Conservation (phyloP, 2,329 filamentous ascomycete species). For the Lasiodiplodia hormozganensis region DNA sequence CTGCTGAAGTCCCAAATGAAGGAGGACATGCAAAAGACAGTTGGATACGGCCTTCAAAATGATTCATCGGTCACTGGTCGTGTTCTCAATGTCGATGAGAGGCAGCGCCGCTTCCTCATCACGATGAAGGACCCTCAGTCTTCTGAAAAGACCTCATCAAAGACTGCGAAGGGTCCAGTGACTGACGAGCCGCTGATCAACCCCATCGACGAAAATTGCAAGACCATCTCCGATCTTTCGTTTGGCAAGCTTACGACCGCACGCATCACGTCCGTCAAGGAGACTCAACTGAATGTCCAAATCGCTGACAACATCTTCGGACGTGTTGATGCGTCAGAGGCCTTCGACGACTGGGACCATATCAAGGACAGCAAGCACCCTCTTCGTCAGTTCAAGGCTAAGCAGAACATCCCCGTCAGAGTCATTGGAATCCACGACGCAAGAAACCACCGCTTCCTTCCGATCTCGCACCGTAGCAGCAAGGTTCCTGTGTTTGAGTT, state of each 20-base stretch:
- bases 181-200: constrained; percentile 57
- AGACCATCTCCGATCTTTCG: constrained; percentile 72
- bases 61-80: constrained; percentile 77
- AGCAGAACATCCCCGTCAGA: constrained; percentile 75
- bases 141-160: constrained; percentile 42
- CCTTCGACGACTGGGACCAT: constrained; percentile 87
- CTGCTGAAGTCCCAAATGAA: constrained; percentile 80
- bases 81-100: constrained; percentile 74
- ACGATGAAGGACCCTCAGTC: constrained; percentile 62
- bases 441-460: constrained; percentile 87
- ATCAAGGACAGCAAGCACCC: constrained; percentile 84
- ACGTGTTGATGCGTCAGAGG: constrained; percentile 89
- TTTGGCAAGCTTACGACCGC: constrained; percentile 78
- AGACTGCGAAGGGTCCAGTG: constrained; percentile 35
- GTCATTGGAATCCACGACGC: constrained; percentile 90
- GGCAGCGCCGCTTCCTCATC: constrained; percentile 72
- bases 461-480: constrained; percentile 82
- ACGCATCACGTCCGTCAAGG: constrained; percentile 82
- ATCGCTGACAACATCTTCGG: constrained; percentile 88
- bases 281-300: constrained; percentile 90
- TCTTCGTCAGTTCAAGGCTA: constrained; percentile 73
- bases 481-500: constrained; percentile 85
- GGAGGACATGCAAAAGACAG: constrained; percentile 69
- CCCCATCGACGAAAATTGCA: constrained; percentile 69
- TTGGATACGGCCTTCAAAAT: constrained; percentile 80